Conservation (phyloP, 2,329 filamentous ascomycete genomes). For the Cladosporium sphaerospermum region DNA sequence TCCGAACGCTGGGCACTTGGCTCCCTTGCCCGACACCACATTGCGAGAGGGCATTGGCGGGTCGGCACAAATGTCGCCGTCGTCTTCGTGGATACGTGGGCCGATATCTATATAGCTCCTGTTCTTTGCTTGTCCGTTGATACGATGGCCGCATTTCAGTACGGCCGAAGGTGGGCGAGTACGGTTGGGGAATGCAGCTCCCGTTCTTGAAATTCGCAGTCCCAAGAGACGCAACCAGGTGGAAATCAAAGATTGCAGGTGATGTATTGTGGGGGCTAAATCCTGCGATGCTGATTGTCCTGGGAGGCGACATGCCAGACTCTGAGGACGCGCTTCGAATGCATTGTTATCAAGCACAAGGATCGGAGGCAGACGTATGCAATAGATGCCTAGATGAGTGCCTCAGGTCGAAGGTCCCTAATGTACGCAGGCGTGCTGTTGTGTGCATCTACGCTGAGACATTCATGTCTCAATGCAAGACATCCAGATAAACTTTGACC, state of each 20-base stretch:
- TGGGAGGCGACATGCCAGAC: too few relatives aligned
- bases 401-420: neutral
- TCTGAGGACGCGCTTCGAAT: too few relatives aligned
- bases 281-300: neutral
- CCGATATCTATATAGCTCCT: neutral
- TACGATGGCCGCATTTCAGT: too few relatives aligned
- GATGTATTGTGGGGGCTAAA: neutral
- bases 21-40: constrained; percentile 3
- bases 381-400: neutral
- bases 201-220: too few relatives aligned
- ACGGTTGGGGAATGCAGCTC: too few relatives aligned
- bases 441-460: constrained; percentile 4
- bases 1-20: constrained; percentile 3
- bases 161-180: too few relatives aligned
- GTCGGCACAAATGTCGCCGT: neutral
- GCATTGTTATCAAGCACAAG: neutral
- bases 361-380: neutral
- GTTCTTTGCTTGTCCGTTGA: too few relatives aligned
- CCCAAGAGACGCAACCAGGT: neutral
- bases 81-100: neutral
- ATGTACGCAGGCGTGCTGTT: neutral
- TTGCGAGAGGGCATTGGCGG: constrained; percentile 4
- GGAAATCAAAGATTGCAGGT: neutral
- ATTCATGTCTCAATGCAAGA: constrained; percentile 7
- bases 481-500: neutral